Base-by-base conservation (phyloP, 768 basidiomycete genomes). In the Leccinellum rugosiceps region DNA sequence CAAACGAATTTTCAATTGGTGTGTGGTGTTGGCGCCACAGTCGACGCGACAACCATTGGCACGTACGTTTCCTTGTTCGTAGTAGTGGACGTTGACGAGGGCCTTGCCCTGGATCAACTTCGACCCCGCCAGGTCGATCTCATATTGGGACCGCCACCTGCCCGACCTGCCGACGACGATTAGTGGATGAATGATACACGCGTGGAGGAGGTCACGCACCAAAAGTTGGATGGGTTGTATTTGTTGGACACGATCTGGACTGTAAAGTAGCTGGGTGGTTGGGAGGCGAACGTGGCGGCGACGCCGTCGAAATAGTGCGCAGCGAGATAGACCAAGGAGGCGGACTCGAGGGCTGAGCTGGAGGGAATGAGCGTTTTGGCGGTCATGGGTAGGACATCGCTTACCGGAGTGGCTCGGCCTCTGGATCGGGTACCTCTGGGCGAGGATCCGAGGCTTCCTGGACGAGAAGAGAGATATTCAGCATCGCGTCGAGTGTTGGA, bases 181-280 rank as follows among this genome's bases (percentile, higher is more conserved):
- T 7, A 38, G n/a, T 7, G n/a, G 9, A 9, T 38, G 9, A 38
- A 38, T 35, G 17, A 35, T 35, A 38, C 38, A 38, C 38, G 38
- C 38, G 38, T 38, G 38, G 38, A 38, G 35, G 17, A n/a, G 15
- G 9, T 4, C n/a, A 57, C 61, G 52, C 55, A 94, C 96, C 96
- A 98, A 75, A 82, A 98, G 72, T 98, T 98, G 21, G 83, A 74
- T 0, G 92, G 90, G 68, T 46, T 46, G 15, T 98, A 98, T 69
- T 94, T 93, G 72, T 97, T 96, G 19, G 92, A 89, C n/a, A 96
- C 94, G 55, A 97, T 76, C 68, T 94, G 90, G 44, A 97, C 71
- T 25, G 3, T 78, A 65, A 84, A 94, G 50, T 74, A 75, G 19
- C 68, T 76, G 23, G 74, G 72, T 26, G 75, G 77, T 34, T 75